These are phyloP conservation scores for Candida neerlandica DNA, from an alignment of 1,139 yeast species.

Conservation along the genomic window DNA sequence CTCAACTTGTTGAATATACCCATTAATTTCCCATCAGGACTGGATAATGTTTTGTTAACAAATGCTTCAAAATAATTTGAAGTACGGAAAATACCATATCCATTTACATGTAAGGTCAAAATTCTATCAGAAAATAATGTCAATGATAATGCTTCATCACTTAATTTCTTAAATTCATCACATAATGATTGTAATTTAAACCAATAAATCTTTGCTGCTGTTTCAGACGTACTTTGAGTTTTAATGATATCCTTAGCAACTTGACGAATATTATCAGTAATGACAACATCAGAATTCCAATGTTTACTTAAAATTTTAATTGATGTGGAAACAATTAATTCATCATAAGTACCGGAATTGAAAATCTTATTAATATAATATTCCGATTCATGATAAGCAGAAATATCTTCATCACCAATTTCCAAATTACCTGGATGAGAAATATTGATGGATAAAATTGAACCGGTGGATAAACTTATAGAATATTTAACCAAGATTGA, in stretches of 20 bases:
- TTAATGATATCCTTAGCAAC: conserved; percentile 27
- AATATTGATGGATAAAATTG: conserved; percentile 20
- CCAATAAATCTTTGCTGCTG: conserved; percentile 39
- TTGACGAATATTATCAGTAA: conserved; percentile 17
- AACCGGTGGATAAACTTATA: conserved; percentile 22
- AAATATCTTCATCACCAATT: conserved; percentile 21
- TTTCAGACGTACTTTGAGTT: conserved; percentile 12
- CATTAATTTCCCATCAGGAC: conserved; percentile 24
- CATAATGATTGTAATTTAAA: conserved; percentile 62
- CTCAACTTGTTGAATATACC: conserved; percentile 25
- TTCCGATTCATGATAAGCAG: conserved; percentile 33
- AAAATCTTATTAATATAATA: conserved; percentile 47
- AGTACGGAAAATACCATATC: conserved; percentile 34
- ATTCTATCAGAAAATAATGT: conserved; percentile 15
- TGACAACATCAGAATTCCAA: conserved; percentile 14
- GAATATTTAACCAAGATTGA: conserved; percentile 40
- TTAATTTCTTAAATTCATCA: conserved; percentile 61
- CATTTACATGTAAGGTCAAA: conserved; percentile 35
- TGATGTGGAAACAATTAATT: conserved; percentile 45
- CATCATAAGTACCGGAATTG: conserved; percentile 50
- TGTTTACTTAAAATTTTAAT: conserved; percentile 35
- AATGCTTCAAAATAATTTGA: conserved; percentile 37
- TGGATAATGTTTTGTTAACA: conserved; percentile 13
- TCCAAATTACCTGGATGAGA: conserved; percentile 20
- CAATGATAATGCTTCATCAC: conserved; percentile 51